Evolutionary conservation across 768 basidiomycete species (phyloP), one percentile per base, ranked within the genome.

Genomic region (Sporobolomyces roseus): DNA sequence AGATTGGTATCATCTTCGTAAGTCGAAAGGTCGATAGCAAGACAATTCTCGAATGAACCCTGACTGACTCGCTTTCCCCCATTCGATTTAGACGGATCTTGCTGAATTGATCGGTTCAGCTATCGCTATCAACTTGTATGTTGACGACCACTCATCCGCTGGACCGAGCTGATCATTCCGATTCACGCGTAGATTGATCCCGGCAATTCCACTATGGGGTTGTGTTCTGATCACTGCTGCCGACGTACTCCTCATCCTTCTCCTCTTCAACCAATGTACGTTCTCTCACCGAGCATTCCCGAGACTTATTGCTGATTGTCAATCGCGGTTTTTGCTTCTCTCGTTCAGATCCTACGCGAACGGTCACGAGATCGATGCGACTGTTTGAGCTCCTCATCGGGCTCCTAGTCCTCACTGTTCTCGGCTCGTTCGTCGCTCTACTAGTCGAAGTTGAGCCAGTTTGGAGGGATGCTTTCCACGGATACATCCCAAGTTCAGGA

Each of bases 81-180:
- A 76, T 75, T 78, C 69, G 50, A n/a, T 25, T 29, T 84, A 85
- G 16, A 90, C 89, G 8, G 89, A 90, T 76, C 81, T 92, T 41
- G 88, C 89, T 13, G 90, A 93, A 77, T 81, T 93, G 21, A 79
- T 93, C 2, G 85, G 91, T 7, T 88, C 86, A 49, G 90, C 90
- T 19, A 90, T 91, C 59, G 90, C 87, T 0, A 80, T 92, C 51
- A 85, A 85, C 76, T 81, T 92, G 79, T 80, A 63, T 53, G 79
- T 74, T 41, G 25, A 29, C 51, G 4, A 5, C 25, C 1, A 14
- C 38, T 7, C 29, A 13, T 4, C 2, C 32, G 19, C 5, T n/a
- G 29, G 1, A n/a, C n/a, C 30, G 14, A 38, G 21, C 49, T 38
- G n/a, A 51, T 30, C 19, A 25, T n/a, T 35, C 5, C 17, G 27